Conservation (phyloP, 768 basidiomycete species). For the Ramaria sp. region DNA sequence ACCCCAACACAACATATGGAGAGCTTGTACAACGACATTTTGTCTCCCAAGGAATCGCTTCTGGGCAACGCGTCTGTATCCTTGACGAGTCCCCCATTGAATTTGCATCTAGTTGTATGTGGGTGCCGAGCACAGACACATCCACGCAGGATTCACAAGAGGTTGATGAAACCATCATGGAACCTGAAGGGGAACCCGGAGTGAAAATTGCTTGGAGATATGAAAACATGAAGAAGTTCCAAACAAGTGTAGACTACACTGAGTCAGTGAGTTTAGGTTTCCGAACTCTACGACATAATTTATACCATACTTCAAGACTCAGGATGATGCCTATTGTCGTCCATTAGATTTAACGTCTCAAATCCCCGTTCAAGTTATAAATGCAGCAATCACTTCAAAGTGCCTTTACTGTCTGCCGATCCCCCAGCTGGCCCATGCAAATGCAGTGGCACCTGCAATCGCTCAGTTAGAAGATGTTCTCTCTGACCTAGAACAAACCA, state of each 20-base stretch:
- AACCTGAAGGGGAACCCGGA: slow-evolving; percentile 25
- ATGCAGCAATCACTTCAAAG: slow-evolving; percentile 29
- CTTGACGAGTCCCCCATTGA: slow-evolving; percentile 45
- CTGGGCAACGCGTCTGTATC: slow-evolving; percentile 57
- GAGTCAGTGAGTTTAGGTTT: slow-evolving; percentile 31
- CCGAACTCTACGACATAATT: not conserved
- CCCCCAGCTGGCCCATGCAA: slow-evolving; percentile 12
- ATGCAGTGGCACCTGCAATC: slow-evolving; percentile 16
- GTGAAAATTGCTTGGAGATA: slow-evolving; percentile 98
- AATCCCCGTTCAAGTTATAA: slow-evolving; percentile 41
- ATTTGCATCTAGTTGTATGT: slow-evolving; percentile 72
- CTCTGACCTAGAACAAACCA: not conserved
- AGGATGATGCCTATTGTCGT: slow-evolving; percentile 48
- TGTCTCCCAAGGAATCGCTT: slow-evolving; percentile 74
- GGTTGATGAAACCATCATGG: slow-evolving; percentile 27
- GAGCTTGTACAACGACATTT: slow-evolving; percentile 83
- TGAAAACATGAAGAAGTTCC: slow-evolving; percentile 84
- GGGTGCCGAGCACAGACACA: slow-evolving; percentile 37
- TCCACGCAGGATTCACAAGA: slow-evolving; percentile 14
- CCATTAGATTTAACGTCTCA: slow-evolving; percentile 63
- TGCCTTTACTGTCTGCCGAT: slow-evolving; percentile 24
- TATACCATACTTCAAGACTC: slow-evolving; percentile 23
- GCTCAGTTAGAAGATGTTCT: slow-evolving; percentile 18
- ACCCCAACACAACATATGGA: slow-evolving; percentile 77
- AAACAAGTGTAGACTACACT: slow-evolving; percentile 60